Evolutionary conservation across 345 rosid genomes (phyloP).

Genomic region (Sisymbrium altissimum): DNA sequence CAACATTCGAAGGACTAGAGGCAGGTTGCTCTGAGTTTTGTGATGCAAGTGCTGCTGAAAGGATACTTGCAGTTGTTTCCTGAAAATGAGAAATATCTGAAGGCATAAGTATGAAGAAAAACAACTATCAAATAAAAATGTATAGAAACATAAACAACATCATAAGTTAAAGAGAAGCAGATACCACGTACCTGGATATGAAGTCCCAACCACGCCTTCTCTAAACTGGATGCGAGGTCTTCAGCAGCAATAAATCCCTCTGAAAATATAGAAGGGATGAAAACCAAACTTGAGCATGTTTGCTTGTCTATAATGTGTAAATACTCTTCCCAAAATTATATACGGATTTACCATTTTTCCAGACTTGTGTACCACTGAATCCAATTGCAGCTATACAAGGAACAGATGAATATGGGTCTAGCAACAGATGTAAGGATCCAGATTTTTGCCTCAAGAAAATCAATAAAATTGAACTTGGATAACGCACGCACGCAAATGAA

Average conservation of each 20-base stretch:
- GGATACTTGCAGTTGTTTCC: conserved; percentile 77
- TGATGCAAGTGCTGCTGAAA: conserved; percentile 72
- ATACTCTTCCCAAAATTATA: background rate
- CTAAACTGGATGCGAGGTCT: conserved; percentile 63
- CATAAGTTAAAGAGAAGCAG: conserved; percentile 7
- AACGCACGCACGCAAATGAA: background rate
- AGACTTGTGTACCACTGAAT: conserved; percentile 73
- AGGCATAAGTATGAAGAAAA: background rate
- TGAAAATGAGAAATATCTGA: conserved; percentile 25
- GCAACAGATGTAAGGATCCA: conserved; percentile 57
- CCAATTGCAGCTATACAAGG: conserved; percentile 85
- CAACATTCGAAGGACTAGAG: conserved; percentile 38
- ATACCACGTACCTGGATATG: conserved; percentile 64
- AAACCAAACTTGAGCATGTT: background rate
- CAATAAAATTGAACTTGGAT: background rate
- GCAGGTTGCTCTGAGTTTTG: conserved; percentile 48
- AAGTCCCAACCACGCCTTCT: conserved; percentile 80
- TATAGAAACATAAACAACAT: background rate
- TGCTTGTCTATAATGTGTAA: background rate
- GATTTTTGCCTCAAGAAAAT: background rate
- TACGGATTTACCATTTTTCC: conserved; percentile 59
- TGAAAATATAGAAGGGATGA: conserved; percentile 32
- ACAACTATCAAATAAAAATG: background rate
- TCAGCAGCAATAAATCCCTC: conserved; percentile 77
- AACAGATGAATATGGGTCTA: conserved; percentile 70